Percentiles rank a stretch among this genome's conserved stretches.
Evolutionary conservation across 2,329 filamentous ascomycete species (phyloP).

Genomic region (Aspergillus alliaceus): DNA sequence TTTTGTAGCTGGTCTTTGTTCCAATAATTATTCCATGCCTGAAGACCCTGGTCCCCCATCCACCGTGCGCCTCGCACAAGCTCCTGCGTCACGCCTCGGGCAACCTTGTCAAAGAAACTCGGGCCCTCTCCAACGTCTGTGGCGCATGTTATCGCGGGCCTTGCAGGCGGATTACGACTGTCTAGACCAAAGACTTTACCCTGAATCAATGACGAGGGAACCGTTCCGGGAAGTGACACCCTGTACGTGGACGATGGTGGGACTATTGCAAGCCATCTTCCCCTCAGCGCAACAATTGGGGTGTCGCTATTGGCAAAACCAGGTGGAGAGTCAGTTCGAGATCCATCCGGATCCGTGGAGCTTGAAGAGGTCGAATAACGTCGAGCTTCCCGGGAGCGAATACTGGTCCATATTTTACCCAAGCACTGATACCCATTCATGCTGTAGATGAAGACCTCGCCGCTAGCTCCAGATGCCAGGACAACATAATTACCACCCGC

Average conservation of each 20-base stretch:
- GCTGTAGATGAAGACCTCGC: conserved; percentile 81
- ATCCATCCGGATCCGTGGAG: conserved; percentile 46
- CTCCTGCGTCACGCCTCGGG: conserved; percentile 51
- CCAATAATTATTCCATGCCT: conserved; percentile 54
- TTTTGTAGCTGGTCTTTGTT: conserved; percentile 42
- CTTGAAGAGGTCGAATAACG: conserved; percentile 48
- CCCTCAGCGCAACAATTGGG: conserved; percentile 45
- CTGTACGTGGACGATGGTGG: conserved; percentile 41
- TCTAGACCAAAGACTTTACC: conserved; percentile 43
- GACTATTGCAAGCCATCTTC: conserved; percentile 49
- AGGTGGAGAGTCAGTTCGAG: conserved; percentile 39
- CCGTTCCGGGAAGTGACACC: conserved; percentile 41
- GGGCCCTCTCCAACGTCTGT: conserved; percentile 49
- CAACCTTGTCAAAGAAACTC: conserved; percentile 49
- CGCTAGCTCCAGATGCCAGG: conserved; percentile 77
- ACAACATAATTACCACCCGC: conserved; percentile 71
- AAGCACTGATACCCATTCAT: conserved; percentile 61
- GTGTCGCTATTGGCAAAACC: conserved; percentile 28
- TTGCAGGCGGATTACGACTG: conserved; percentile 42
- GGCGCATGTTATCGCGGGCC: conserved; percentile 44
- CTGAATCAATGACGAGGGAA: conserved; percentile 36
- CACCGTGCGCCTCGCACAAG: conserved; percentile 49
- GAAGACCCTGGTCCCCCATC: conserved; percentile 51
- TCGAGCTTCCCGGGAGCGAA: conserved; percentile 57
- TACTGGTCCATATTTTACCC: conserved; percentile 87